Evolutionary conservation across 441 rosid genomes (phyloP), one percentile per base, ranked within the genome.

Genomic region (Populus hybrid): DNA sequence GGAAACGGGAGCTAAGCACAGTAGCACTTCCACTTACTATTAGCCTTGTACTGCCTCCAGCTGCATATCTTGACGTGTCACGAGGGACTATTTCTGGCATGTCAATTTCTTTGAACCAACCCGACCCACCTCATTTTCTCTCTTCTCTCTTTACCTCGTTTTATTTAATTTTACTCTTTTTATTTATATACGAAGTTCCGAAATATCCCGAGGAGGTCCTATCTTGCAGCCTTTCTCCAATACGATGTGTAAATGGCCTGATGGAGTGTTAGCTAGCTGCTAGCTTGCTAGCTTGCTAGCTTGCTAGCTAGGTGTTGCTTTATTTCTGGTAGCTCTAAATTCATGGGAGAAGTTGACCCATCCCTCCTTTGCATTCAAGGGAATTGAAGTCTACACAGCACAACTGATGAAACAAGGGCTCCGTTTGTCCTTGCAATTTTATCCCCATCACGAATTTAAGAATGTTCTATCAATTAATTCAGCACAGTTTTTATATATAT

Each of bases 61-160:
- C 75, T 74, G 71, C 77, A 14, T 68, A 7, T 5, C 26, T 78
- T 78, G 74, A 82, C 77, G 63, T 72, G 64, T 78, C 71, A 30
- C 53, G 24, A 2, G 32, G 8, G 24, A 4, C 32, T 30, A 1
- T 9, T 8, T 9, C 40, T 70, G 1, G 12, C n/a, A 38, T 36
- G 67, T 59, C 64, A 3, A 59, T 57, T 40, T 26, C 26, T 38
- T 70, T 26, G 30, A 24, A 21, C 61, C 8, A 34, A 21, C 16
- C 61, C 71, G 1, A 5, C 7, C 34, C 8, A 67, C 61, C 24
- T 5, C 53, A 23, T 6, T 14, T 34, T 18, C 50, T 18, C 18
- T 34, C n/a, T 2, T 38, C 46, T 38, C 11, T 38, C 2, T 38
- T 38, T 38, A 38, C 46, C 57, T 46, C 57, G 19, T 46, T 46